Evolutionary conservation across 228 moss, liverwort and hornwort species (phyloP).

Genomic region (Sphagnum magellanicum): DNA sequence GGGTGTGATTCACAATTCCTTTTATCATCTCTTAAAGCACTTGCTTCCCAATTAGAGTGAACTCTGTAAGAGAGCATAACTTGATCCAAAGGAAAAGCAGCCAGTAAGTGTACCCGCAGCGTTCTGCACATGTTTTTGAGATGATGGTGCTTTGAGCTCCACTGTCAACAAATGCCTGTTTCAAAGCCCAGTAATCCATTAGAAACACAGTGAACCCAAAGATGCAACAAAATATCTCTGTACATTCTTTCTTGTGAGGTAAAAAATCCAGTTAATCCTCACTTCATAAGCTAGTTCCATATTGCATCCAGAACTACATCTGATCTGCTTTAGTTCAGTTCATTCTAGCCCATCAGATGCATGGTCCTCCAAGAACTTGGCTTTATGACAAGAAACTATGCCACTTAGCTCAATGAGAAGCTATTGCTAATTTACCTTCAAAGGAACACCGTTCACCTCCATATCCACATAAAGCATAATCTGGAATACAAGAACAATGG

Average conservation of each 20-base stretch:
- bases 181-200: neutral
- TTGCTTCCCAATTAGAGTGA: no score
- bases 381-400: neutral
- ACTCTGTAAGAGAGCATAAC: no score
- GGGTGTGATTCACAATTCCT: no score
- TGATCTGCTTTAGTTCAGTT: neutral
- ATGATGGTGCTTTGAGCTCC: conserved; percentile 97
- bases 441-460: conserved; percentile 94
- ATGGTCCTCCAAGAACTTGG: neutral
- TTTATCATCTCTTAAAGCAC: no score
- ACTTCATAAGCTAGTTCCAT: neutral
- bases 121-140: conserved; percentile 83
- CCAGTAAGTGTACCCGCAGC: conserved; percentile 66
- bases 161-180: conserved; percentile 98
- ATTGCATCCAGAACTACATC: neutral
- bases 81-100: neutral
- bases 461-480: conserved; percentile 99
- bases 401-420: neutral
- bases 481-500: conserved; percentile 18
- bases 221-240: neutral
- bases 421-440: conserved; percentile 46
- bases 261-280: neutral
- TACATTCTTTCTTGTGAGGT: neutral
- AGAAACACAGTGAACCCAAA: neutral
- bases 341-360: neutral